Base-by-base conservation (phyloP, 2,329 filamentous ascomycete species). In the Setomelanomma holmii region DNA sequence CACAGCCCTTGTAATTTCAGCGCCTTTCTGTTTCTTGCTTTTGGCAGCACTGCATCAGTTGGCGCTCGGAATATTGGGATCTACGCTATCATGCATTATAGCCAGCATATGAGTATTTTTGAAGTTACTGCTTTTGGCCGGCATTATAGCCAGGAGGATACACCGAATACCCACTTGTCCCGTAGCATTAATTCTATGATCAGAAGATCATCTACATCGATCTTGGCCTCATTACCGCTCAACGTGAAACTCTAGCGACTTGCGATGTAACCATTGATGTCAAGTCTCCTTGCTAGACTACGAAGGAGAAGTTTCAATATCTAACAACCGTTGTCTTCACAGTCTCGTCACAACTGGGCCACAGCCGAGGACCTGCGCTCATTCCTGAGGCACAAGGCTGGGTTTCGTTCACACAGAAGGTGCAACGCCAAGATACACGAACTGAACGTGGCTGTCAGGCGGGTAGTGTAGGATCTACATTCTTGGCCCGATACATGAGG, bases 1-100 rank as follows among this genome's bases (percentile, higher is more conserved):
- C 56, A 61, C 58, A 56, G 48, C 53, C 54, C 53, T 72, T 74
- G 59, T 73, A 74, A 74, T 74, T 53, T 60, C 63, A 73, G 67
- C 70, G 65, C 46, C 51, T 66, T 61, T 49, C 42, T 55, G 39
- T 43, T 64, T 51, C 49, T 63, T 61, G 58, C 27, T 67, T 65
- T 64, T 55, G 22, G 50, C n/a, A n/a, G n/a, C 45, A 52, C 52
- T 72, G 70, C 70, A 73, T 73, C 55, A 65, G 52, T 53, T 64
- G 71, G 69, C 68, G 68, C 67, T 61, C 53, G 60, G 63, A 55
- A 55, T 56, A 36, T 56, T 57, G 44, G 51, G 51, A 45, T 42
- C 41, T 45, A 54, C 49, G 51, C 45, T 48, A 36, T 34, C 36
- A 43, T 55, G 51, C 47, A 58, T 49, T 43, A 58, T 55, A 55